Percentiles rank a stretch among this genome's conserved stretches.
These are phyloP conservation scores for Diospyros lotus DNA, from an alignment of 148 eudicot species.

Conservation along the genomic window DNA sequence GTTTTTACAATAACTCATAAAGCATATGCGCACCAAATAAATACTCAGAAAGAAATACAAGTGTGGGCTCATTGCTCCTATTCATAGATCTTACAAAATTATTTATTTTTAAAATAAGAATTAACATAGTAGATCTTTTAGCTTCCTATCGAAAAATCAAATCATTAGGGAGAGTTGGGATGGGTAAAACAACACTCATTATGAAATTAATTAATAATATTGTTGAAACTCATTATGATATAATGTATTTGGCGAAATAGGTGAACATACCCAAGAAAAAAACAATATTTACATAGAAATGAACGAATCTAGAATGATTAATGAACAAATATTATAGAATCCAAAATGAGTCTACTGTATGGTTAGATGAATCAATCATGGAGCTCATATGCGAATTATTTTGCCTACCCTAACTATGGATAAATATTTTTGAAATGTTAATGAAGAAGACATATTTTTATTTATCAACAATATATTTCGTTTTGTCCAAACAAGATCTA, in stretches of 20 bases:
- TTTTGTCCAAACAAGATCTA: neutral
- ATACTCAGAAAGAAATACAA: too few species aligned
- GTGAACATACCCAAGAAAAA: neutral
- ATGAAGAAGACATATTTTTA: constrained; percentile 6
- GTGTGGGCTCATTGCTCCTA: too few species aligned
- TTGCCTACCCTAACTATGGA: constrained; percentile 12
- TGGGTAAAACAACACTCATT: too few species aligned
- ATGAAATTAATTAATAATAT: too few species aligned
- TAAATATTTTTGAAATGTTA: constrained; percentile 5
- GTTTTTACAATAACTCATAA: too few species aligned
- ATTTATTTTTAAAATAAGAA: too few species aligned
- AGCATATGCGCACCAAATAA: too few species aligned
- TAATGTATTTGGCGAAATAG: neutral
- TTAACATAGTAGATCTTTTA: too few species aligned
- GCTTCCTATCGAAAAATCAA: too few species aligned
- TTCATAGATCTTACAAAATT: too few species aligned
- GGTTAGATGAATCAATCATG: constrained; percentile 8
- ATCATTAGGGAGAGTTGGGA: too few species aligned
- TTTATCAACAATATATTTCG: constrained; percentile 6
- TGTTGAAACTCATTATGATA: too few species aligned
- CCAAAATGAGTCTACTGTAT: constrained; percentile 12
- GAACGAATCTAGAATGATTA: neutral
- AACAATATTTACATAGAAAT: neutral
- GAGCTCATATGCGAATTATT: constrained; percentile 8
- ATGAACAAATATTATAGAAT: neutral